These are phyloP conservation scores for Apophysomyces ossiformis DNA, from an alignment of 371 early-diverging fungal genomes.

Conservation along the genomic window DNA sequence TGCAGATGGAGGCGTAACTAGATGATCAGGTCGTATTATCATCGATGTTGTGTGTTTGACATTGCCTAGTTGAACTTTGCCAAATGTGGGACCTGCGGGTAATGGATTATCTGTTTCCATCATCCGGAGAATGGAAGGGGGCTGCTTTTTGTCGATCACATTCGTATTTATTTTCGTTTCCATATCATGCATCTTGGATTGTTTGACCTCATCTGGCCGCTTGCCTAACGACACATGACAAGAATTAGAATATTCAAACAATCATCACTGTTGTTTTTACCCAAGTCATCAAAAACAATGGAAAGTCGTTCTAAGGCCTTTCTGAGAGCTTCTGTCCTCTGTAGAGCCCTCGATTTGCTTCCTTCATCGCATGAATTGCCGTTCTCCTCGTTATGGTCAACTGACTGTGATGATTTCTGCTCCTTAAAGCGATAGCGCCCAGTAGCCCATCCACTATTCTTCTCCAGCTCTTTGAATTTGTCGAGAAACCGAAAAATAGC, in stretches of 20 bases:
- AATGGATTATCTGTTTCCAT: conserved; percentile 4
- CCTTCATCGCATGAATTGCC: not conserved
- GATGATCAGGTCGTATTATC: not conserved
- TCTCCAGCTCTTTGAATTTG: conserved; percentile 45
- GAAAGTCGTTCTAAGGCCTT: not conserved
- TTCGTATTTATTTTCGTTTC: conserved; percentile 7
- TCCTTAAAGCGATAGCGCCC: conserved; percentile 18
- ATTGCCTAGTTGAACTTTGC: not conserved
- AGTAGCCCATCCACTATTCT: conserved; percentile 7
- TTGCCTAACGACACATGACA: conserved; percentile 9
- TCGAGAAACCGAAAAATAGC: conserved; percentile 53
- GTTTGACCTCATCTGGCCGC: conserved; percentile 8
- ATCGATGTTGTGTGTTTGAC: conserved; percentile 15
- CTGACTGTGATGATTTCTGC: not conserved
- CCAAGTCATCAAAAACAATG: not conserved
- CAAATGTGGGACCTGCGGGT: not conserved
- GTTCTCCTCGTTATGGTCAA: not conserved
- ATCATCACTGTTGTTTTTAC: conserved; percentile 8
- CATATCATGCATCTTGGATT: conserved; percentile 3
- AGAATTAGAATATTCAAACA: not conserved
- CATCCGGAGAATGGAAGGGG: conserved; percentile 15
- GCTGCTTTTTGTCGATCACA: conserved; percentile 17
- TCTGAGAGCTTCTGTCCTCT: not conserved
- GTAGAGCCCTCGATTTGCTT: not conserved
- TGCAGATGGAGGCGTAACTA: not conserved